A percentile compares a stretch with the other conserved stretches of the same genome.
Evolutionary conservation across 148 eudicot genomes (phyloP).

Genomic region (Nepenthes gracilis): DNA sequence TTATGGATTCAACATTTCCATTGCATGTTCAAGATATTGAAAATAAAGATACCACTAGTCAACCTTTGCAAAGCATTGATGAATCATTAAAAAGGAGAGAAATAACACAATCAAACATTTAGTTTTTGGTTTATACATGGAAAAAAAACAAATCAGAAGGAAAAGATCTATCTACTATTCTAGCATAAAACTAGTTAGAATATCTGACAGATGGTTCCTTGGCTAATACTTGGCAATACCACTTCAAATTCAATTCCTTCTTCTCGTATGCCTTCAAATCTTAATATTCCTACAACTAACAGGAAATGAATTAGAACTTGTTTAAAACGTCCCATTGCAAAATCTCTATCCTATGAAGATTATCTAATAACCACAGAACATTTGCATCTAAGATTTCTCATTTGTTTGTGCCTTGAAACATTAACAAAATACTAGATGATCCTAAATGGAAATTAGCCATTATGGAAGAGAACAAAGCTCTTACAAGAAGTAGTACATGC

Average conservation of each 20-base stretch:
- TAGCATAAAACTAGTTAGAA: background rate
- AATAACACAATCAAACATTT: background rate
- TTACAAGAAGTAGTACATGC: background rate
- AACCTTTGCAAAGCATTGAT: background rate
- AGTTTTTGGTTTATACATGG: background rate
- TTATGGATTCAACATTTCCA: too few species aligned
- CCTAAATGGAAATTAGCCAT: background rate
- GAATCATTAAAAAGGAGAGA: background rate
- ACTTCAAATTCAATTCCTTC: background rate
- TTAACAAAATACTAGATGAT: background rate
- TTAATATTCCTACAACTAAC: background rate
- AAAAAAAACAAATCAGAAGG: background rate
- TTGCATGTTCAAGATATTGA: too few species aligned
- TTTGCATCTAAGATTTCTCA: background rate
- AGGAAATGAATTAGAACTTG: background rate
- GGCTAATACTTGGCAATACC: background rate
- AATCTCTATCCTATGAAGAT: background rate
- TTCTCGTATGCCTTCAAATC: background rate
- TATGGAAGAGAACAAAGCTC: background rate
- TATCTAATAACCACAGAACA: background rate
- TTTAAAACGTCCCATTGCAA: background rate
- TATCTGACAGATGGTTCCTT: background rate
- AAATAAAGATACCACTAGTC: too few species aligned
- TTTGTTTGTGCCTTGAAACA: conserved; percentile 1
- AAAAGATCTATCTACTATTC: background rate